Base-by-base conservation (phyloP, 2,329 filamentous ascomycete genomes). In the Epichloe baconii region DNA sequence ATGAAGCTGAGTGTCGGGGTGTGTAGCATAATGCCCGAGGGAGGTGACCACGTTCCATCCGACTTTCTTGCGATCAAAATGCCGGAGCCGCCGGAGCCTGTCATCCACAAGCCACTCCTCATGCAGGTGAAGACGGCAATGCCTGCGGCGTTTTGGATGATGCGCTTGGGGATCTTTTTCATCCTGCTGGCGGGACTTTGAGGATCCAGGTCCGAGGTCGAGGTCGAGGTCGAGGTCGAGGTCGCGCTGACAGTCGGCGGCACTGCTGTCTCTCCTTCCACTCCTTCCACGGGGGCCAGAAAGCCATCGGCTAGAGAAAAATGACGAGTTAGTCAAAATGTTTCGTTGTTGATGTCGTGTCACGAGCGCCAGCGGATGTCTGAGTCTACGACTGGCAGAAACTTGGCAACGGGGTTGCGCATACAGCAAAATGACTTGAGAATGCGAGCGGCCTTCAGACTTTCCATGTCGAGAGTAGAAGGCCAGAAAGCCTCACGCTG, bases 91-190 rank as follows among this genome's bases (percentile, higher is more conserved):
- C 90, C 90, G 15, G 89, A 90, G 44, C 91, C 91, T 44, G 87
- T 91, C 59, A 95, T 77, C 86, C 90, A 95, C 35, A 96, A 72
- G 12, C 91, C 91, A 14, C 88, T 91, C 53, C 91, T 83, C 88
- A 96, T 95, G 34, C 88, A 95, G 1, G 90, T 95, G 71, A 96
- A 96, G 58, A 97, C 87, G 50, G 88, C 90, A 52, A 97, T 77
- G 11, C 88, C 91, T 58, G 91, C 88, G 31, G 90, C 89, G 68
- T 93, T 87, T 62, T 86, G 81, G 59, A 97, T 88, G 52, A 96
- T 88, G 62, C 84, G 78, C 52, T 83, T 73, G 0, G 91, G 91
- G 31, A 97, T 96, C 70, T 89, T 93, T 68, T 91, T 88, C 48
- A 75, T 67, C 17, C 87, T 63, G 46, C 66, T 79, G 72, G 56